Base-by-base conservation (phyloP, 257 asterid species). In the Hygrophila difformis region DNA sequence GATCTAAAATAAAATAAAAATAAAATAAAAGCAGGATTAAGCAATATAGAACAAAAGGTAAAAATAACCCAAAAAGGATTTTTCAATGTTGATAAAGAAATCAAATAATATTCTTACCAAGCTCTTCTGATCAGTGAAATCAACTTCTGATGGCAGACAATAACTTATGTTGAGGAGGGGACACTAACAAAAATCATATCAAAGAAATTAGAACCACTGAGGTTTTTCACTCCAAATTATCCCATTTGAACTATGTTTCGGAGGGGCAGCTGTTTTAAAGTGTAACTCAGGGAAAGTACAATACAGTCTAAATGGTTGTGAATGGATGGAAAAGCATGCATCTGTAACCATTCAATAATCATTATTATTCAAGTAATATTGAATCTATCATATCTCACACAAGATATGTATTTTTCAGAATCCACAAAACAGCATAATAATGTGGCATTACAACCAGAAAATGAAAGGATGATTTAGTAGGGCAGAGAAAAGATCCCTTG, bases 131-230 rank as follows among this genome's bases (percentile, higher is more conserved):
- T 56, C 59, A 39, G 73, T 67, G 50, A 78, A 60, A 38, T 52
- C 60, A 56, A 78, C 83, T 71, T 82, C 89, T 42, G 89, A 67
- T 33, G 86, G 73, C 65, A 81, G 85, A 44, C 93, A 82, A 52
- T 75, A 76, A 54, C 88, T 82, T 61, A 82, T 66, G 67, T 82
- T 82, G 55, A 82, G 86, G 57, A 82, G 74, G 45, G 93, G 86
- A 64, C 93, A 82, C 93, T 82, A 50, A 36, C 43, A 53, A 20
- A 63, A 63, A 34, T 20, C 19, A 15, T 65, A 36, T 54, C 34
- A 13, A 39, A 44, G 9, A 51, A 38, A 68, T 64, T 56, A 72
- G 54, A 61, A 60, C 43, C 40, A 20, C 31, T 14, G 28, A 31
- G 5, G 23, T 26, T 49, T 39, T 44, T 46, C 22, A 38, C 38